Evolutionary conservation across 2,329 filamentous ascomycete species (phyloP).

Genomic region (Diaporthe capsici): DNA sequence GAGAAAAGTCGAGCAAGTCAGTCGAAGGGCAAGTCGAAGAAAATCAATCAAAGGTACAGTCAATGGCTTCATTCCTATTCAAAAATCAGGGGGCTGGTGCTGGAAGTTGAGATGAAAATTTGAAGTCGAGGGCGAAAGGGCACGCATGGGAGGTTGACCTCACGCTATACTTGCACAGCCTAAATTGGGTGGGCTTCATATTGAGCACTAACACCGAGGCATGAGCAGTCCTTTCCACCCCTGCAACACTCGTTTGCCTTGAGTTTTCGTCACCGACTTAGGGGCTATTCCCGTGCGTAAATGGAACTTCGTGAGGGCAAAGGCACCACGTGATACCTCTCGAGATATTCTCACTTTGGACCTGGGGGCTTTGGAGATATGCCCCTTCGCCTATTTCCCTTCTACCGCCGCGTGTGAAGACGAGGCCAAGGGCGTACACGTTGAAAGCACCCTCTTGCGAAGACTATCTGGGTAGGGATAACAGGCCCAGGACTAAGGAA

Average conservation of each 20-base stretch:
- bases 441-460: neutral
- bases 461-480: neutral
- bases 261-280: neutral
- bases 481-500: too few relatives aligned
- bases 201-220: neutral
- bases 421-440: neutral
- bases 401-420: neutral
- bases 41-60: neutral
- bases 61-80: conserved; percentile 20
- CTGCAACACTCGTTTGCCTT: neutral
- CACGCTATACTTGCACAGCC: conserved; percentile 5
- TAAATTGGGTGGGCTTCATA: neutral
- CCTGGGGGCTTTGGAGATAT: too few relatives aligned
- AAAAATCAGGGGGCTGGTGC: conserved; percentile 1
- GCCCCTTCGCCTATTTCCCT: neutral
- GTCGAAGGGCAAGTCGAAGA: neutral
- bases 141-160: neutral
- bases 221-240: neutral
- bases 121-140: neutral
- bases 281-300: neutral
- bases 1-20: neutral
- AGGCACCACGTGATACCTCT: neutral
- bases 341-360: neutral
- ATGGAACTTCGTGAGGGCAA: neutral
- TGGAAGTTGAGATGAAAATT: conserved; percentile 11